phyloP scores from a whole-genome alignment of 176 grass and related monocot species.

The Phoenix dactylifera region DNA sequence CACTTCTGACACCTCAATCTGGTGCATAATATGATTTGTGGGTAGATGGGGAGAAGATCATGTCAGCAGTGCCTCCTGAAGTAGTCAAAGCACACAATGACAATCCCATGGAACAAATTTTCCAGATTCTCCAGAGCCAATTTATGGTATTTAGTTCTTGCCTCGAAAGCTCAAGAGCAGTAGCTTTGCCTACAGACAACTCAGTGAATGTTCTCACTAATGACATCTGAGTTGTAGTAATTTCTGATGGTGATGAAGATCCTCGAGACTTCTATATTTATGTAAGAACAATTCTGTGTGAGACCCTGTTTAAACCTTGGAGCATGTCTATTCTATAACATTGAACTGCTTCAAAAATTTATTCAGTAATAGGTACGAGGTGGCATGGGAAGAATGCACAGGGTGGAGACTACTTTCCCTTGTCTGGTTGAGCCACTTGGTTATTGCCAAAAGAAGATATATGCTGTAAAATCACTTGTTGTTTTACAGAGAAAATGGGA shows the following conservation, averaged over 20 bases:
- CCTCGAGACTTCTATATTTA: constrained; percentile 87
- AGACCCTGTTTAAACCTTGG: no score
- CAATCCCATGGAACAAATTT: constrained; percentile 83
- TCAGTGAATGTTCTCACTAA: constrained; percentile 92
- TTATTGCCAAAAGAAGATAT: constrained; percentile 85
- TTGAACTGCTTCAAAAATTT: background rate
- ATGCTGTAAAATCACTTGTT: constrained; percentile 90
- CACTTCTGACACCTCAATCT: constrained; percentile 68
- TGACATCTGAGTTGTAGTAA: constrained; percentile 78
- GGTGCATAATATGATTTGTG: constrained; percentile 94
- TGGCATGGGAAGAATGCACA: constrained; percentile 93
- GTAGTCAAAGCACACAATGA: constrained; percentile 77
- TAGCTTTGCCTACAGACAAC: constrained; percentile 70
- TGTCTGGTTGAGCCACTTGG: constrained; percentile 71
- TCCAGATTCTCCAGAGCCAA: constrained; percentile 76
- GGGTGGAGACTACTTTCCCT: constrained; percentile 79
- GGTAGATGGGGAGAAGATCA: constrained; percentile 96
- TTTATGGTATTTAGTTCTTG: constrained; percentile 72
- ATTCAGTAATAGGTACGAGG: constrained; percentile 62
- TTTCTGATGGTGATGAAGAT: constrained; percentile 76
- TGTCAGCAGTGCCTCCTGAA: constrained; percentile 79
- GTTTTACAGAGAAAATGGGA: constrained; percentile 91
- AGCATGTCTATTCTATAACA: no score
- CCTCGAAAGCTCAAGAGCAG: constrained; percentile 89
- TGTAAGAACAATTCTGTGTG: constrained; percentile 26